Evolutionary conservation across 768 basidiomycete genomes (phyloP).

Genomic region (Hebeloma cylindrosporum): DNA sequence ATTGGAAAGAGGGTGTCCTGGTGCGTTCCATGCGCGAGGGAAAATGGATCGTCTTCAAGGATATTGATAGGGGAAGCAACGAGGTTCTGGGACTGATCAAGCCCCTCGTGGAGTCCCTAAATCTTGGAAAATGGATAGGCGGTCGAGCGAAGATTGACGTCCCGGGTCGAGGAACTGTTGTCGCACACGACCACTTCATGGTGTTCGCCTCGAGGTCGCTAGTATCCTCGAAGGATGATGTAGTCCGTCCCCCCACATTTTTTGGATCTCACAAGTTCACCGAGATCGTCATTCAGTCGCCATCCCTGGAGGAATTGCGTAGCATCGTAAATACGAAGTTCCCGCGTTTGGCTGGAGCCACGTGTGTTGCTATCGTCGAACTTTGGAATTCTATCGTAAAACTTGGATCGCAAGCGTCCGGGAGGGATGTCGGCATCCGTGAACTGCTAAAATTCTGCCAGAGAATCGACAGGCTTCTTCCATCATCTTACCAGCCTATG

Average conservation of each 20-base stretch:
- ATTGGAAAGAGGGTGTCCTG: constrained; percentile 95
- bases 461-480: constrained; percentile 64
- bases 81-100: constrained; percentile 90
- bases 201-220: constrained; percentile 88
- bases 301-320: constrained; percentile 64
- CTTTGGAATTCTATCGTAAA: constrained; percentile 67
- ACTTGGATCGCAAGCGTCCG: constrained; percentile 51
- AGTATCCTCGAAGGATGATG: constrained; percentile 42
- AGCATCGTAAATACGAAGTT: constrained; percentile 71
- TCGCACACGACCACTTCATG: constrained; percentile 77
- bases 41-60: constrained; percentile 89
- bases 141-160: constrained; percentile 66
- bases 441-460: constrained; percentile 85
- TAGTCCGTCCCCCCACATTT: constrained; percentile 64
- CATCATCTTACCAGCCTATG: constrained; percentile 45
- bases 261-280: constrained; percentile 84
- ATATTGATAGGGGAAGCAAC: constrained; percentile 85
- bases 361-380: constrained; percentile 53
- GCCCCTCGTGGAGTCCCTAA: constrained; percentile 75
- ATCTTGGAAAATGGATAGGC: constrained; percentile 74
- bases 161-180: constrained; percentile 70
- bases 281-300: constrained; percentile 64
- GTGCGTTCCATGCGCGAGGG: constrained; percentile 89
- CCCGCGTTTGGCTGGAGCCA: constrained; percentile 51
- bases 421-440: constrained; percentile 67